Evolutionary conservation across 495 filamentous ascomycete genomes (phyloP).

Genomic region (Penicillium psychrofluorescens): DNA sequence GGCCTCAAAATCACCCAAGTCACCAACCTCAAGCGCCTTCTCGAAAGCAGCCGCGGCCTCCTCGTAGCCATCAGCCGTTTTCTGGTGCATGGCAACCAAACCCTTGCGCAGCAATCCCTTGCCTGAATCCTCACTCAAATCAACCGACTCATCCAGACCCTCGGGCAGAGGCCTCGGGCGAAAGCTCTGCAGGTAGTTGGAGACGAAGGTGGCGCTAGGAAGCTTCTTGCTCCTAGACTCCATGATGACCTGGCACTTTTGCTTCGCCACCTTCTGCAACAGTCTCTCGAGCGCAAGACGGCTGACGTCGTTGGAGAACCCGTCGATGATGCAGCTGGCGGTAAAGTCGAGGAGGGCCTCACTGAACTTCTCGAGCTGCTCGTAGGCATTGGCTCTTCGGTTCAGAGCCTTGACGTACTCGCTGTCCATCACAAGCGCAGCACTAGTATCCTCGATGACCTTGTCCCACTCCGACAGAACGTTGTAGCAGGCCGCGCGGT

Average conservation of each 20-base stretch:
- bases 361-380: constrained; percentile 83
- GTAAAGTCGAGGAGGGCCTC: constrained; percentile 96
- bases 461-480: constrained; percentile 87
- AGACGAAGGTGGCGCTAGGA: constrained; percentile 90
- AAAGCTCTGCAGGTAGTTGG: constrained; percentile 99
- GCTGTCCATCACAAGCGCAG: constrained; percentile 82
- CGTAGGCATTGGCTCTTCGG: constrained; percentile 90
- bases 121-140: constrained; percentile 70
- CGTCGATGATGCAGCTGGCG: constrained; percentile 97
- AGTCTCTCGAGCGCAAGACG: constrained; percentile 86
- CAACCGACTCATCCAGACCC: constrained; percentile 72
- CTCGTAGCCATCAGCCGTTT: constrained; percentile 83
- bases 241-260: constrained; percentile 82
- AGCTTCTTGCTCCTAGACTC: constrained; percentile 72
- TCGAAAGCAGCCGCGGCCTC: constrained; percentile 80
- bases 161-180: constrained; percentile 67
- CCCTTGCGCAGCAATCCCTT: constrained; percentile 80
- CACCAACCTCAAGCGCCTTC: constrained; percentile 72
- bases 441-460: constrained; percentile 94
- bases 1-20: constrained; percentile 73
- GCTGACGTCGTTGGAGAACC: constrained; percentile 81
- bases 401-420: constrained; percentile 98
- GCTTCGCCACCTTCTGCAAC: constrained; percentile 93
- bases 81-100: constrained; percentile 69
- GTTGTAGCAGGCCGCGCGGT: constrained; percentile 95